These are phyloP conservation scores for Puccinia triticina DNA, from an alignment of 1,284 basidiomycete species.

Conservation along the genomic window DNA sequence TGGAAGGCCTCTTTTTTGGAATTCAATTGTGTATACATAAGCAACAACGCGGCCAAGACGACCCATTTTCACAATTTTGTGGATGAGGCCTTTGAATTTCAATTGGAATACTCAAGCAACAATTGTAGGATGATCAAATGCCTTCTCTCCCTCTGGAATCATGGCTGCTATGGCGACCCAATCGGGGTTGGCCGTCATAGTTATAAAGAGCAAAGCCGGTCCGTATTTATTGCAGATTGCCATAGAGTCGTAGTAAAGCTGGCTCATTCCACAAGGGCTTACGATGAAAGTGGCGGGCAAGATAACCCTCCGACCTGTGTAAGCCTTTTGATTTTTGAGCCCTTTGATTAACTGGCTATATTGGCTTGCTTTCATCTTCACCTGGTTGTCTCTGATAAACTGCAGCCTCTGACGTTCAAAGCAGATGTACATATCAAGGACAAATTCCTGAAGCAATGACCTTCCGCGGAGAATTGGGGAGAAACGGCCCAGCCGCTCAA, in stretches of 20 bases:
- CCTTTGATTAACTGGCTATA: neutral
- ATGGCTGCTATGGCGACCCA: too few species aligned
- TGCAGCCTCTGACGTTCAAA: neutral
- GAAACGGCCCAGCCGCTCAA: neutral
- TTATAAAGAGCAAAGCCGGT: constrained; percentile 60
- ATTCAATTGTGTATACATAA: too few species aligned
- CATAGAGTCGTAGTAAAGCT: too few species aligned
- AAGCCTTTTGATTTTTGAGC: constrained; percentile 16
- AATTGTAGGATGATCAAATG: too few species aligned
- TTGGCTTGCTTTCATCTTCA: neutral
- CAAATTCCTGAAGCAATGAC: constrained; percentile 15
- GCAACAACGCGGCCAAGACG: too few species aligned
- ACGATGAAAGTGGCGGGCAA: constrained; percentile 61
- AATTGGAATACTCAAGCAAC: too few species aligned
- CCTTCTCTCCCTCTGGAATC: too few species aligned
- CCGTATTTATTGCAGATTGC: too few species aligned
- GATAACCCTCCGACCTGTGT: constrained; percentile 55
- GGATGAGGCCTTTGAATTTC: too few species aligned
- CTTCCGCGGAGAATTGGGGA: neutral
- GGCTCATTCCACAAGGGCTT: constrained; percentile 59
- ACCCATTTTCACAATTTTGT: too few species aligned
- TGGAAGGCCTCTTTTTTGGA: neutral
- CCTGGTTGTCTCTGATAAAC: neutral
- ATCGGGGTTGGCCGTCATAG: neutral
- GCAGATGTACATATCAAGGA: neutral